Evolutionary conservation across 1,284 basidiomycete genomes (phyloP).

Genomic region (Ceratobasidium sp.): DNA sequence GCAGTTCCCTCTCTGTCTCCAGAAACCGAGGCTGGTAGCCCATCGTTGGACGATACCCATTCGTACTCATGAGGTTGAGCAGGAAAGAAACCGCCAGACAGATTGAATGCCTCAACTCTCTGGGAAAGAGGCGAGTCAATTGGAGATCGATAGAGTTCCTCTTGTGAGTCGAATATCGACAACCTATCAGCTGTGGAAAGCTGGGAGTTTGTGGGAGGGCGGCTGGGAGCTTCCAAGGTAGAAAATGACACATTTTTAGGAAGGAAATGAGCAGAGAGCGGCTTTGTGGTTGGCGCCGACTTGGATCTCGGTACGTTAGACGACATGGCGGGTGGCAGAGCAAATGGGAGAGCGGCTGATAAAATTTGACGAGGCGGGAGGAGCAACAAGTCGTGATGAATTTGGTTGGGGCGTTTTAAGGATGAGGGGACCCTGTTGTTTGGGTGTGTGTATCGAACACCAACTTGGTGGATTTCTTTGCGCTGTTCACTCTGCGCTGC

Average conservation of each 20-base stretch:
- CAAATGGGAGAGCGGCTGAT: not conserved
- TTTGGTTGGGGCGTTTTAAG: constrained; percentile 43
- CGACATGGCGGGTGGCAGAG: not conserved
- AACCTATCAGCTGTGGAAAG: not conserved
- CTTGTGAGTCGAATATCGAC: constrained; percentile 1
- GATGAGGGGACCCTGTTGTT: constrained; percentile 22
- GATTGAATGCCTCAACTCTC: constrained; percentile 38
- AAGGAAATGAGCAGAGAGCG: constrained; percentile 38
- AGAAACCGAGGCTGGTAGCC: not conserved
- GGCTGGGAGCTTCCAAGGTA: constrained; percentile 25
- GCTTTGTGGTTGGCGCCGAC: constrained; percentile 39
- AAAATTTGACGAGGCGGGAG: not conserved
- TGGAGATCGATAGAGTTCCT: constrained; percentile 37
- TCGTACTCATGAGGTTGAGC: constrained; percentile 37
- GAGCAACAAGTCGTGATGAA: not conserved
- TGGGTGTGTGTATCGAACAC: constrained; percentile 2
- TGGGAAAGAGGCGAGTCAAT: constrained; percentile 32
- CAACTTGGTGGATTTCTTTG: not conserved
- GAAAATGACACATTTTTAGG: constrained; percentile 42
- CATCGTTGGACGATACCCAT: constrained; percentile 23
- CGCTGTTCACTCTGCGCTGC: not conserved
- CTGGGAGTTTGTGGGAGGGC: not conserved
- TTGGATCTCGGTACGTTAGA: constrained; percentile 26
- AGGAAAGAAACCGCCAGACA: constrained; percentile 41
- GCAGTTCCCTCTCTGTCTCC: no score